Evolutionary conservation across 2,329 filamentous ascomycete species (phyloP), one percentile per base, ranked within the genome.

Genomic region (Capronia coronata): DNA sequence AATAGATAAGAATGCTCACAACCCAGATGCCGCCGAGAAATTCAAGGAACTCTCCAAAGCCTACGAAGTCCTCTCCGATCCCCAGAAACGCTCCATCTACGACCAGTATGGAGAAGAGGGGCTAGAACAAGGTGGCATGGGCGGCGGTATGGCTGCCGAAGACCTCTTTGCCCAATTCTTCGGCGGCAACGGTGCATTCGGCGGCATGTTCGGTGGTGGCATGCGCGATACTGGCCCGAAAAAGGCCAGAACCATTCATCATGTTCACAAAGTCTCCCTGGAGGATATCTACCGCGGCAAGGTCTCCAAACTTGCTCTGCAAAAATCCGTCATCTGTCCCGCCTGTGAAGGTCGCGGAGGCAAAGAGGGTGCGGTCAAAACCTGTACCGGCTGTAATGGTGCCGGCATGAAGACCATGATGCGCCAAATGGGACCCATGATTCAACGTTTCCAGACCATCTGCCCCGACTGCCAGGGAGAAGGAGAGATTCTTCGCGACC

Each of bases 401-500:
- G 82, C 86, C 58, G 93, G 93, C 71, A 95, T 96, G 87, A 97
- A 97, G 85, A 96, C 87, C 34, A 97, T 98, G 91, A 96, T 98
- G 93, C 86, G 94, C 67, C 93, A 98, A 74, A 97, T 98, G 90
- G 93, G 93, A 44, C 93, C 93, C 52, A 98, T 98, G 93, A 97
- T 98, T 62, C 94, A 98, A 75, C 87, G 93, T 51, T 98, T 98
- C 82, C 93, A 98, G 78, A 97, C 91, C 23, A 90, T 96, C 63
- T 98, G 93, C 79, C 87, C 90, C 22, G 94, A 98, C 73, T 98
- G 93, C 69, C 91, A 93, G 62, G 94, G 94, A 57, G 93, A 98
- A 71, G 91, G 93, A 54, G 93, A 98, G 75, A 89, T 85, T 59
- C 91, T 98, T 69, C 88, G 87, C 66, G 91, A 97, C 61, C 94